Percentiles rank a stretch among this genome's conserved stretches.
phyloP scores from a whole-genome alignment of 2,329 filamentous ascomycete species.

The Aspergillus terreus region DNA sequence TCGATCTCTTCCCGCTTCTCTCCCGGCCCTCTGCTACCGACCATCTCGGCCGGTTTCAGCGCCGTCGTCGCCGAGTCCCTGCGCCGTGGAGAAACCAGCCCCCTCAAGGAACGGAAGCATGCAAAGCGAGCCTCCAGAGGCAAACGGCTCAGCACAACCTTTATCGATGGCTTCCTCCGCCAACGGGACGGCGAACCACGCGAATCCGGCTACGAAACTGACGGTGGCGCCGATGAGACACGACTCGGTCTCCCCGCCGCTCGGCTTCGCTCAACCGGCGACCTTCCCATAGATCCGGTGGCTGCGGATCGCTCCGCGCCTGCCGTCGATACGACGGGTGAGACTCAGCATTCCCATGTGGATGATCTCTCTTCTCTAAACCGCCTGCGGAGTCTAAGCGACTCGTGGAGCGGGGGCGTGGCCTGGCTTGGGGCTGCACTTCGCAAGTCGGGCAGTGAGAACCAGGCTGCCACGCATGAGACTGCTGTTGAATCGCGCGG shows the following conservation, averaged over 20 bases:
- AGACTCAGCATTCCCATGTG: conserved; percentile 4
- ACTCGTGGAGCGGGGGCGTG: conserved; percentile 34
- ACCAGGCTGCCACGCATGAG: not conserved
- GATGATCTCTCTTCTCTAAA: conserved; percentile 17
- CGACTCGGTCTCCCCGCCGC: conserved; percentile 21
- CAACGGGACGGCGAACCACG: conserved; percentile 15
- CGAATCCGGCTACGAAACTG: conserved; percentile 17
- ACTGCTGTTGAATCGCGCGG: conserved; percentile 2
- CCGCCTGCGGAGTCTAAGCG: conserved; percentile 35
- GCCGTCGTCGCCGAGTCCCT: conserved; percentile 64
- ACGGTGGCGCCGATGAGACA: conserved; percentile 12
- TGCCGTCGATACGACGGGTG: conserved; percentile 14
- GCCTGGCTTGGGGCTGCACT: conserved; percentile 35
- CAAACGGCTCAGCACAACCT: conserved; percentile 25
- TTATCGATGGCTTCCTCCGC: conserved; percentile 17
- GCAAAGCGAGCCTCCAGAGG: conserved; percentile 21
- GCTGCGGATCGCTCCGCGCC: conserved; percentile 22
- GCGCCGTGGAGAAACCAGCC: conserved; percentile 52
- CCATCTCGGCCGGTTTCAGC: conserved; percentile 58
- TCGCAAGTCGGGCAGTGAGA: conserved; percentile 15
- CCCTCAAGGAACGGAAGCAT: conserved; percentile 29
- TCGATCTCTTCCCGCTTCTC: conserved; percentile 52
- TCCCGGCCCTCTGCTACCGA: conserved; percentile 57
- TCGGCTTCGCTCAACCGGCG: conserved; percentile 26
- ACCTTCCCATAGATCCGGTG: conserved; percentile 14